These are phyloP conservation scores for Aspergillaceae sp. DNA, from an alignment of 2,329 filamentous ascomycete species.

Conservation along the genomic window DNA sequence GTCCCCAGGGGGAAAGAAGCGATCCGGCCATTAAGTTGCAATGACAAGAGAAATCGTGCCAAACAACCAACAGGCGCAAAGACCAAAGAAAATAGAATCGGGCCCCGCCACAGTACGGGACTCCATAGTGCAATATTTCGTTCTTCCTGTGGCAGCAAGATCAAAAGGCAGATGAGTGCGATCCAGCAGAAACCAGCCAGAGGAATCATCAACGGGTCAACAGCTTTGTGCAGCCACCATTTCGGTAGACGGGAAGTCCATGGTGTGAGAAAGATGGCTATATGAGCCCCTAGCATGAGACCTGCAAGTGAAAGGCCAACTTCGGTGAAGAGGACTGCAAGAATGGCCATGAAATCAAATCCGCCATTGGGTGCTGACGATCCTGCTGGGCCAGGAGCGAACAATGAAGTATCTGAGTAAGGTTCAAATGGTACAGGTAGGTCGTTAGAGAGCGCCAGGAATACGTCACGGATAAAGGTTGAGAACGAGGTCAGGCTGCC, in stretches of 20 bases:
- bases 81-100: conserved; percentile 62
- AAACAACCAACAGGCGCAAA: conserved; percentile 72
- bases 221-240: conserved; percentile 39
- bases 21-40: conserved; percentile 56
- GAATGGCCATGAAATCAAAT: conserved; percentile 67
- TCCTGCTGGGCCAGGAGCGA: conserved; percentile 23
- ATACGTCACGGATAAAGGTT: conserved; percentile 68
- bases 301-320: conserved; percentile 59
- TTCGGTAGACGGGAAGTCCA: conserved; percentile 53
- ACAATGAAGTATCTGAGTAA: conserved; percentile 29
- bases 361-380: conserved; percentile 53
- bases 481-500: conserved; percentile 84
- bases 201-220: conserved; percentile 37
- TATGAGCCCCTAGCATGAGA: conserved; percentile 61
- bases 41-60: conserved; percentile 59
- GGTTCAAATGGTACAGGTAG: conserved; percentile 31
- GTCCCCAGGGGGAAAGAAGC: conserved; percentile 70
- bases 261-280: conserved; percentile 54
- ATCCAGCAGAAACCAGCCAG: conserved; percentile 65
- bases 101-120: conserved; percentile 58
- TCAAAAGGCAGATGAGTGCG: conserved; percentile 51
- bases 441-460: conserved; percentile 48
- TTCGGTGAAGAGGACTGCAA: conserved; percentile 63
- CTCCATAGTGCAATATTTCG: conserved; percentile 20
- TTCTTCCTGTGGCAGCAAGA: conserved; percentile 51